phyloP scores from a whole-genome alignment of 768 basidiomycete species.

The Lactarius quietus region DNA sequence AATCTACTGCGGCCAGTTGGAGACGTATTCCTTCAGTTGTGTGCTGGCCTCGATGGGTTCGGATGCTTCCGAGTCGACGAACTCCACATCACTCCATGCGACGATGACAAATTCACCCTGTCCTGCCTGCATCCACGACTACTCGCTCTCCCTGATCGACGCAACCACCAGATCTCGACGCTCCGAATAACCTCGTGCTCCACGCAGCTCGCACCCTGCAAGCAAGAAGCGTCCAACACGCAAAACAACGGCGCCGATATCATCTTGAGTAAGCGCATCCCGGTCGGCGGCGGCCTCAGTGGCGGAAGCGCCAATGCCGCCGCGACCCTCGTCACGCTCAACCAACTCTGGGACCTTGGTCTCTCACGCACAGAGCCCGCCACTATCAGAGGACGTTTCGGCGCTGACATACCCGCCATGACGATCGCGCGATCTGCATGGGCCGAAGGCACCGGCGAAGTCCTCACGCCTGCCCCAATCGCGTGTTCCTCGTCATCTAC shows the following conservation, averaged over 20 bases:
- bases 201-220: slow-evolving; percentile 4
- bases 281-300: slow-evolving; percentile 12
- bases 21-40: too few relatives aligned
- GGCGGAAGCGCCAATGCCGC: slow-evolving; percentile 15
- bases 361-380: neutral
- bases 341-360: neutral
- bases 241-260: slow-evolving; percentile 2
- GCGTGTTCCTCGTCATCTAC: slow-evolving; percentile 10
- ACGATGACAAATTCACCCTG: neutral
- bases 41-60: too few relatives aligned
- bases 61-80: too few relatives aligned
- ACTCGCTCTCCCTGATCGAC: slow-evolving; percentile 2
- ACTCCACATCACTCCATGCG: neutral
- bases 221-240: neutral
- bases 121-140: slow-evolving; percentile 4
- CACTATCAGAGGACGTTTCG: neutral
- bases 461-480: neutral
- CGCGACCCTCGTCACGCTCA: slow-evolving; percentile 6
- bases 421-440: slow-evolving; percentile 1
- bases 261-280: slow-evolving; percentile 14
- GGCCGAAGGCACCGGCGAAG: slow-evolving; percentile 2
- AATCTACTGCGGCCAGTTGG: too few relatives aligned
- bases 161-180: neutral
- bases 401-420: slow-evolving; percentile 7
- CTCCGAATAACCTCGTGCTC: slow-evolving; percentile 14